Evolutionary conservation across 108 stramenopile species (phyloP).

Genomic region (Hondaea fermentalgiana): DNA sequence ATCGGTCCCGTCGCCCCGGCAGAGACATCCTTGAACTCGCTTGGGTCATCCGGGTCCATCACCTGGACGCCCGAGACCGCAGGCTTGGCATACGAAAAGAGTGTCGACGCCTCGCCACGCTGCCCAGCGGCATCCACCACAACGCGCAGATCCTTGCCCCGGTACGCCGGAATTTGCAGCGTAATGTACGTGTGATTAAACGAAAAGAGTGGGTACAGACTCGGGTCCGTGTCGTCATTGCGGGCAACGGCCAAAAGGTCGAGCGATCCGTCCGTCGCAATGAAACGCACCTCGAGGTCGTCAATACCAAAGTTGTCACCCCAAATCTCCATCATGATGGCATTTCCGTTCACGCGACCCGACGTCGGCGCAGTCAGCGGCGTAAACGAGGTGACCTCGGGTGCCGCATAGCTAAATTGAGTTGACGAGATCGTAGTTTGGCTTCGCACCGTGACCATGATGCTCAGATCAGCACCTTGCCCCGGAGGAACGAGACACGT

Average conservation of each 20-base stretch:
- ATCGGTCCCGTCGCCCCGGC: not conserved
- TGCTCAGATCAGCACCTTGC: not conserved
- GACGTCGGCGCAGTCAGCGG: not conserved
- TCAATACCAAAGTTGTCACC: constrained; percentile 2
- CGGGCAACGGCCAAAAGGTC: not conserved
- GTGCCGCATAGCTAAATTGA: not conserved
- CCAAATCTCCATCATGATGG: not conserved
- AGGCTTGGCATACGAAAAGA: not conserved
- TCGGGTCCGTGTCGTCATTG: not conserved
- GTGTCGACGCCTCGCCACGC: not conserved
- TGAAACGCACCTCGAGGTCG: not conserved
- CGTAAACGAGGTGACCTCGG: not conserved
- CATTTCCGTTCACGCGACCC: not conserved
- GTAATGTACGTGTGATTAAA: not conserved
- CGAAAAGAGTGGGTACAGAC: not conserved
- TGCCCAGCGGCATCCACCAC: not conserved
- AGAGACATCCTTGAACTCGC: not conserved
- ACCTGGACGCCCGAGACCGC: not conserved
- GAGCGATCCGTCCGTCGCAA: not conserved
- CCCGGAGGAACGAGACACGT: constrained; percentile 5
- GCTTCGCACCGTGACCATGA: not conserved
- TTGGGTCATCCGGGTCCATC: not conserved
- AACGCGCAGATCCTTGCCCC: constrained; percentile 4
- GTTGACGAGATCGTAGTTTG: not conserved
- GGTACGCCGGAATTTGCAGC: not conserved